Evolutionary conservation across 257 asterid genomes (phyloP).

Genomic region (Ajuga chamaepitys): DNA sequence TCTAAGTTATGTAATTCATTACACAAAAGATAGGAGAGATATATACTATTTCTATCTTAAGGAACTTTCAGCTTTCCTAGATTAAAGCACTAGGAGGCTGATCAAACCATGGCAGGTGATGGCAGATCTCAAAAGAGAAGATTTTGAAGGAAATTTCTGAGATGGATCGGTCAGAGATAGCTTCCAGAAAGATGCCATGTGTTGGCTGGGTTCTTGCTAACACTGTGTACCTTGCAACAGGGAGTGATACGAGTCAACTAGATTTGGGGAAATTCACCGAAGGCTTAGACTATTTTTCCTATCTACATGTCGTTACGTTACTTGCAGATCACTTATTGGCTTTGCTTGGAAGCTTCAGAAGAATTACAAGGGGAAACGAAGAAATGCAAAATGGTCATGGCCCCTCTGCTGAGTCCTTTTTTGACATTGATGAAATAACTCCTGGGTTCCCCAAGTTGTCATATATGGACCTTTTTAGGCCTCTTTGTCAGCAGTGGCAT

Average conservation of each 20-base stretch:
- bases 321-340: constrained; percentile 58
- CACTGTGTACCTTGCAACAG: constrained; percentile 62
- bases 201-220: constrained; percentile 91
- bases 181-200: constrained; percentile 47
- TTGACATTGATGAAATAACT: constrained; percentile 34
- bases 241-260: constrained; percentile 27
- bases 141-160: constrained; percentile 54
- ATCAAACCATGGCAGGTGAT: constrained; percentile 92
- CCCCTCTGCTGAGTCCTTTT: constrained; percentile 30
- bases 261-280: constrained; percentile 55
- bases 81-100: constrained; percentile 46
- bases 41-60: constrained; percentile 2
- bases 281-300: constrained; percentile 56
- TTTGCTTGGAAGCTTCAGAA: constrained; percentile 42
- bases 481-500: constrained; percentile 80
- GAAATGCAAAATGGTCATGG: constrained; percentile 35
- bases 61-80: constrained; percentile 13
- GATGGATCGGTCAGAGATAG: constrained; percentile 40
- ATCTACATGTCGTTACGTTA: constrained; percentile 47
- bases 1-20: neutral
- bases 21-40: neutral
- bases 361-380: constrained; percentile 32
- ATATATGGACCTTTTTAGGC: constrained; percentile 61
- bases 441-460: constrained; percentile 46
- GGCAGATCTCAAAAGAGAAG: constrained; percentile 82